Evolutionary conservation across 345 rosid genomes (phyloP), one percentile per base, ranked within the genome.

Genomic region (Linum usitatissimum): DNA sequence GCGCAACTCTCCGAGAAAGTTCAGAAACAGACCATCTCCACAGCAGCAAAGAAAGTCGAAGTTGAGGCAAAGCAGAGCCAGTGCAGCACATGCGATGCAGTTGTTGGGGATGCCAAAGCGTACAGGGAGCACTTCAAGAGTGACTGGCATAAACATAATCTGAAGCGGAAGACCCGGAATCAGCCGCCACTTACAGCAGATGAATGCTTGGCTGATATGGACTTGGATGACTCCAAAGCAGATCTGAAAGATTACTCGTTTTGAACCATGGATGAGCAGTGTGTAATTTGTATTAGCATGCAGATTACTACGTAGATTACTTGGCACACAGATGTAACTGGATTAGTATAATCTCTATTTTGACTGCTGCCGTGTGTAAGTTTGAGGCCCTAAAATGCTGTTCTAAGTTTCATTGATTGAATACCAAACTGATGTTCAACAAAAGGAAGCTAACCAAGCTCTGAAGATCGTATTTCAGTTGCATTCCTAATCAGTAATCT

Each of bases 111-210:
- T 54, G 73, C 95, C 65, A 87, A 86, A 75, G 80, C 81, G 73
- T 90, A 86, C 34, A 86, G 99, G 71, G 90, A 86, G 38, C 99
- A 93, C 67, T 93, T 81, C 61, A 90, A 87, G 87, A 93, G 87
- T 28, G 95, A 87, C 5, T 93, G 97, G 99, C 99, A 90, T 81
- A 93, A 85, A 76, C 97, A 93, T 66, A 93, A 93, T 71, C 68
- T 93, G 65, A 90, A 76, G 77, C 91, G 96, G 49, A 93, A 93
- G 80, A 90, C 95, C 64, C 78, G 78, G 55, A 83, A 87, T 60
- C 95, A 90, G 6, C 87, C 90, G 65, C 92, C 97, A 15, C 83
- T 90, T 55, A 70, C 84, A 5, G 83, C 84, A 0, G 99, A 87
- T 42, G 94, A 93, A 69, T 90, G 96, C 77, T 67, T 70, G 71